Percentiles rank a stretch among this genome's conserved stretches.
Evolutionary conservation across 2,329 filamentous ascomycete species (phyloP).

Genomic region (Colletotrichum echinochloae): DNA sequence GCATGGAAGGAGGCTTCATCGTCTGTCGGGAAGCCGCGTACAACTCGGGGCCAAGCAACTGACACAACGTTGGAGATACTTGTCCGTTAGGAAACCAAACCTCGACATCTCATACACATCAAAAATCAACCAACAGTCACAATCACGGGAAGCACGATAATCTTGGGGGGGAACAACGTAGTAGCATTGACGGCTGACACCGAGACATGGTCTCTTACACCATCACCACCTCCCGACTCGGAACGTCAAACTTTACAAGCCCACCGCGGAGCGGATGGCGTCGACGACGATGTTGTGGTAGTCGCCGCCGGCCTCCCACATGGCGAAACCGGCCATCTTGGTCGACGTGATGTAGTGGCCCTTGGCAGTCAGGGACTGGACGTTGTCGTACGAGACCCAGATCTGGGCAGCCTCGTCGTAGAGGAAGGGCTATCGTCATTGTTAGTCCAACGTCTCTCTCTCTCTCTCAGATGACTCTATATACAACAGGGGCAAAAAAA

Average conservation of each 20-base stretch:
- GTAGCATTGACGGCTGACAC: conserved; percentile 8
- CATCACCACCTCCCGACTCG: background rate
- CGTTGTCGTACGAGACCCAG: conserved; percentile 39
- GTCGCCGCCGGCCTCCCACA: conserved; percentile 36
- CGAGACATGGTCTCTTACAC: conserved; percentile 3
- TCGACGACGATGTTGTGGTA: conserved; percentile 35
- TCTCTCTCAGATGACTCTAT: no score
- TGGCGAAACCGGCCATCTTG: conserved; percentile 31
- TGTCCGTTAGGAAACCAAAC: no score
- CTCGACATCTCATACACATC: background rate
- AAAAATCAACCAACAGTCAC: background rate
- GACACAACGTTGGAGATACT: no score
- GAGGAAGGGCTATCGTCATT: conserved; percentile 22
- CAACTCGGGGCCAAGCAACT: background rate
- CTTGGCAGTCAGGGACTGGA: conserved; percentile 27
- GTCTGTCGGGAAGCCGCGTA: background rate
- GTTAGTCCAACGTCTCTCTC: no score
- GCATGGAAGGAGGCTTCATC: background rate
- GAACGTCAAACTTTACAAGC: conserved; percentile 16
- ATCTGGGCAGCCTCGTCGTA: conserved; percentile 32
- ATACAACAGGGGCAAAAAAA: no score
- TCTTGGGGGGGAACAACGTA: background rate
- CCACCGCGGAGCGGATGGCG: conserved; percentile 30
- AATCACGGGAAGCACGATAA: background rate
- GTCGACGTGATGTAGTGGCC: conserved; percentile 27